Conservation (phyloP, 495 filamentous ascomycete species). For the Penicillium angulare region DNA sequence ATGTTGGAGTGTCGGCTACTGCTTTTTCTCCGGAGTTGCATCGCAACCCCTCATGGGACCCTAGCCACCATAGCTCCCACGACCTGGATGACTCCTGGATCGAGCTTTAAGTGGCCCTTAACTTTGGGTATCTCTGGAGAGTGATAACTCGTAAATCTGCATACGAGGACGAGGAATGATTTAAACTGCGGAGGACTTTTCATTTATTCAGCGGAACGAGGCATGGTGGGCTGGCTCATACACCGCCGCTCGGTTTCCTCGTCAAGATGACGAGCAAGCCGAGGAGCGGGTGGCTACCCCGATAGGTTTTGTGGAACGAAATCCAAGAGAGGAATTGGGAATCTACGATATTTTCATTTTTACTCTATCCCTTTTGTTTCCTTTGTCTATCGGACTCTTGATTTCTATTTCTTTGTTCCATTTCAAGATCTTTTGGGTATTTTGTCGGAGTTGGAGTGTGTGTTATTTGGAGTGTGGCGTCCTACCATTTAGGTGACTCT, state of each 20-base stretch:
- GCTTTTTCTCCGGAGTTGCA: slow-evolving; percentile 9
- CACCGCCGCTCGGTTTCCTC: no score
- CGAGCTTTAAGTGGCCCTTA: not conserved
- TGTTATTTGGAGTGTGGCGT: no score
- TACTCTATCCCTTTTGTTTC: not conserved
- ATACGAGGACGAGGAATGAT: no score
- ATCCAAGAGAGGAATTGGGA: slow-evolving; percentile 2
- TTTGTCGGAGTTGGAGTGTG: no score
- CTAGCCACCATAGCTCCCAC: not conserved
- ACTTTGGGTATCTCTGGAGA: no score
- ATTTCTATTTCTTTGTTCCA: not conserved
- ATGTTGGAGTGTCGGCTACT: not conserved
- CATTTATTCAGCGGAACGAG: no score
- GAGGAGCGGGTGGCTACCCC: slow-evolving; percentile 3
- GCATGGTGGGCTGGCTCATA: no score
- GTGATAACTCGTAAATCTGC: no score
- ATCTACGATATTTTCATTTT: not conserved
- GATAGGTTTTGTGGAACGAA: slow-evolving; percentile 11
- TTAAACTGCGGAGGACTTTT: no score
- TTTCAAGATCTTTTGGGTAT: not conserved
- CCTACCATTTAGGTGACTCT: not conserved
- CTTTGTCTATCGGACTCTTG: not conserved
- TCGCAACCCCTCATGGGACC: slow-evolving; percentile 10
- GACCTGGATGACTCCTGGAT: slow-evolving; percentile 10
- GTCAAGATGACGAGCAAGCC: slow-evolving; percentile 1